Conservation (phyloP, 768 basidiomycete genomes). For the Kwoniella heveanensis region DNA sequence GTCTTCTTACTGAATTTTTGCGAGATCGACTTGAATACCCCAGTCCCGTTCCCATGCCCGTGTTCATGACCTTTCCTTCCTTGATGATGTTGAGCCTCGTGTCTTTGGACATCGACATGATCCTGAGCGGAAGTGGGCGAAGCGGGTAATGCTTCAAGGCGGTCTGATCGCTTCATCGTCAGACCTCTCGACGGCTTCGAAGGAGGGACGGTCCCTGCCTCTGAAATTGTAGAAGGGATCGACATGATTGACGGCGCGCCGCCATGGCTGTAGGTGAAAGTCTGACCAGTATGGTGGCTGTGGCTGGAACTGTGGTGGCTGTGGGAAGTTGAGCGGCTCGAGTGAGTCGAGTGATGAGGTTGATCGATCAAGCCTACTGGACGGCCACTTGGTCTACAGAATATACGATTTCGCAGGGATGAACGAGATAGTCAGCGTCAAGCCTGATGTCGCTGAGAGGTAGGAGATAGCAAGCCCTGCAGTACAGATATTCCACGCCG, state of each 20-base stretch:
- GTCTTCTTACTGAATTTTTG: slow-evolving; percentile 13
- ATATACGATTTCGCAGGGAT: too few species aligned
- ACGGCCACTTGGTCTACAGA: slow-evolving; percentile 2
- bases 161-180: neutral
- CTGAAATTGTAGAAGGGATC: slow-evolving; percentile 8
- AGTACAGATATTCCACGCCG: too few species aligned
- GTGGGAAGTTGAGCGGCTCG: too few species aligned
- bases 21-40: neutral
- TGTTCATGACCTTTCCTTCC: too few species aligned
- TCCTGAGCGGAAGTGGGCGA: neutral
- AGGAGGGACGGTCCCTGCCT: slow-evolving; percentile 13
- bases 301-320: neutral
- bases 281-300: too few species aligned
- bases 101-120: neutral
- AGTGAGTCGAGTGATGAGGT: neutral
- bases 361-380: slow-evolving; percentile 6
- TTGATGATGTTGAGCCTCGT: neutral
- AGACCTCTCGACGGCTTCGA: neutral
- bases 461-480: too few species aligned
- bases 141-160: neutral
- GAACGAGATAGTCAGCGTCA: too few species aligned
- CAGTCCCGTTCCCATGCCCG: neutral
- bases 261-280: too few species aligned
- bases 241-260: neutral
- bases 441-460: too few species aligned